Base-by-base conservation (phyloP, 75 land plant genomes). In the Isoetes taiwanensis region DNA sequence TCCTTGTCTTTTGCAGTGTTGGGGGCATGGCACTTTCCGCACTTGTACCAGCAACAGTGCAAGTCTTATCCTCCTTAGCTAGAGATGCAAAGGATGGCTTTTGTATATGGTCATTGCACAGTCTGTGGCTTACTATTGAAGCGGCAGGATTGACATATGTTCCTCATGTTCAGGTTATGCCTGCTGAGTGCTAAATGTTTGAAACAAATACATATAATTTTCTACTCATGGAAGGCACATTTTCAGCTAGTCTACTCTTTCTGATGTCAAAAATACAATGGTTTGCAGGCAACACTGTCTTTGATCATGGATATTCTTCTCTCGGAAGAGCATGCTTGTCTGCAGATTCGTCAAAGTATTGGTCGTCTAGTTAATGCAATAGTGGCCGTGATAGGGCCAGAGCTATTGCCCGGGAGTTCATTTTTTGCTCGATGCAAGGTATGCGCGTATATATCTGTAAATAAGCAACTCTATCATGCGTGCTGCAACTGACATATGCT, bases 361-460 rank as follows among this genome's bases (percentile, higher is more conserved):
- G 98, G 83, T 21, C 95, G 84, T 38, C 71, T 93, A 8, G 57
- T 93, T 59, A 93, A 93, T 88, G 98, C 89, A 5, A 79, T 87
- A 60, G 90, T 93, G 75, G 95, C 95, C 61, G 89, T 88, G 40
- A 70, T 88, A 71, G 98, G 98, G 37, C 98, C 98, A 35, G 98
- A 93, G 61, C 80, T 93, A 43, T 68, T 81, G 12, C 94, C 94
- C 52, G 81, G 90, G 16, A 84, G 96, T 57, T 88, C 87, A 28
- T 81, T 93, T 69, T 93, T 83, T 59, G 80, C 87, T 25, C 98
- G 98, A 26, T 87, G 98, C 89, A 86, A 93, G 95, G 98, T 86
- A 5, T 38, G 20, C 14, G 12, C 39, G 14, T 37, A 14, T 14
- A 37, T 37, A 14, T 37, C 39, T 37, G 9, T 37, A 37, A 37